Conservation (phyloP, 768 basidiomycete genomes). For the Mycena rebaudengoi region DNA sequence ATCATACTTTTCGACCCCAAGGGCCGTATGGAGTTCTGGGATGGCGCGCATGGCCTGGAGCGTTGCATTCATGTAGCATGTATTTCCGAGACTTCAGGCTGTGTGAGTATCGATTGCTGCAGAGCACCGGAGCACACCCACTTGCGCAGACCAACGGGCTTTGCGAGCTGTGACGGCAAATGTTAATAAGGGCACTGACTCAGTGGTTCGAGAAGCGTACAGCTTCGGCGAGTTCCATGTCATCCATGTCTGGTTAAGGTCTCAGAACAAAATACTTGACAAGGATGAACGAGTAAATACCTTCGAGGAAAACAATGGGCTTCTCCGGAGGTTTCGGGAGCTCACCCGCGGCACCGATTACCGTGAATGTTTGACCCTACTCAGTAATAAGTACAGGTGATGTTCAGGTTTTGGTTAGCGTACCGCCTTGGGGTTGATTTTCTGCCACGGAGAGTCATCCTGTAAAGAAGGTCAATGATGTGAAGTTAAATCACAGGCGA, state of each 20-base stretch:
- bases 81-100: conserved; percentile 77
- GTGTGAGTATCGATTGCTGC: not conserved
- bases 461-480: conserved; percentile 38
- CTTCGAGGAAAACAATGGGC: conserved; percentile 86
- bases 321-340: conserved; percentile 88
- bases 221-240: conserved; percentile 79
- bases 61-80: conserved; percentile 97
- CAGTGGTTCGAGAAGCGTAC: conserved; percentile 55
- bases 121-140: conserved; percentile 36
- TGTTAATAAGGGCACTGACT: conserved; percentile 12
- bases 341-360: conserved; percentile 93
- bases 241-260: conserved; percentile 76
- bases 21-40: conserved; percentile 84
- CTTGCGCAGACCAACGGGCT: conserved; percentile 87
- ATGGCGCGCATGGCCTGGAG: conserved; percentile 94
- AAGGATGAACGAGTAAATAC: conserved; percentile 43
- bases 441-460: conserved; percentile 90
- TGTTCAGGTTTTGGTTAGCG: conserved; percentile 31
- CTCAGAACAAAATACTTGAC: not conserved
- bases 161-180: conserved; percentile 59
- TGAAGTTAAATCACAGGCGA: not conserved
- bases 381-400: conserved; percentile 2
- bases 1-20: conserved; percentile 58
- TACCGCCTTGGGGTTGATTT: conserved; percentile 84
- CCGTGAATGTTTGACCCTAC: conserved; percentile 90